Conservation (phyloP, 2,329 filamentous ascomycete genomes). For the Colletotrichum trifolii region DNA sequence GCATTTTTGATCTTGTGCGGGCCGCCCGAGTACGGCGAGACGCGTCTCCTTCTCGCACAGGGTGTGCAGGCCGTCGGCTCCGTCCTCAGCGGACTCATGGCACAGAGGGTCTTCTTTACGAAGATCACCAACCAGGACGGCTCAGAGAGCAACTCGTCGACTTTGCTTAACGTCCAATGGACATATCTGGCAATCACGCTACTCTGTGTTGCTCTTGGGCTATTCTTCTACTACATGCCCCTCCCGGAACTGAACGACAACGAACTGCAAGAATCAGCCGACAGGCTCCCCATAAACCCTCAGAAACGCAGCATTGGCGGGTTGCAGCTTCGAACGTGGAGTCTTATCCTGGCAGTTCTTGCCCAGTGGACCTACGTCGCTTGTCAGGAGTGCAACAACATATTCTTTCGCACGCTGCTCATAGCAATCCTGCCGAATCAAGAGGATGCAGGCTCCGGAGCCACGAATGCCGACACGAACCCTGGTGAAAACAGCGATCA, state of each 20-base stretch:
- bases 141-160: slow-evolving; percentile 48
- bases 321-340: slow-evolving; percentile 64
- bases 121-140: slow-evolving; percentile 56
- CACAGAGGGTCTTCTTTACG: slow-evolving; percentile 79
- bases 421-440: slow-evolving; percentile 50
- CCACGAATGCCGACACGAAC: slow-evolving; percentile 50
- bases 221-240: slow-evolving; percentile 77
- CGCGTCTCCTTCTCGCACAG: slow-evolving; percentile 80
- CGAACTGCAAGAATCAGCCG: slow-evolving; percentile 62
- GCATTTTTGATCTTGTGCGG: slow-evolving; percentile 79
- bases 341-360: slow-evolving; percentile 75
- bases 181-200: slow-evolving; percentile 84
- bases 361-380: slow-evolving; percentile 85
- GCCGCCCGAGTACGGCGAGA: slow-evolving; percentile 77
- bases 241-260: slow-evolving; percentile 69
- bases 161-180: slow-evolving; percentile 82
- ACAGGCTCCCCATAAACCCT: slow-evolving; percentile 61
- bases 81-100: slow-evolving; percentile 77
- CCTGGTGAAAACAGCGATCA: slow-evolving; percentile 53
- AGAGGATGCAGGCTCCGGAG: slow-evolving; percentile 39
- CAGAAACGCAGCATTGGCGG: slow-evolving; percentile 59
- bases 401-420: slow-evolving; percentile 68
- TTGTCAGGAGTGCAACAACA: slow-evolving; percentile 74
- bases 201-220: slow-evolving; percentile 76
- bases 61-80: slow-evolving; percentile 81